A percentile compares a stretch with the other conserved stretches of the same genome.
Evolutionary conservation across 1,284 basidiomycete species (phyloP).

Genomic region (Ustanciosporium gigantosporum): DNA sequence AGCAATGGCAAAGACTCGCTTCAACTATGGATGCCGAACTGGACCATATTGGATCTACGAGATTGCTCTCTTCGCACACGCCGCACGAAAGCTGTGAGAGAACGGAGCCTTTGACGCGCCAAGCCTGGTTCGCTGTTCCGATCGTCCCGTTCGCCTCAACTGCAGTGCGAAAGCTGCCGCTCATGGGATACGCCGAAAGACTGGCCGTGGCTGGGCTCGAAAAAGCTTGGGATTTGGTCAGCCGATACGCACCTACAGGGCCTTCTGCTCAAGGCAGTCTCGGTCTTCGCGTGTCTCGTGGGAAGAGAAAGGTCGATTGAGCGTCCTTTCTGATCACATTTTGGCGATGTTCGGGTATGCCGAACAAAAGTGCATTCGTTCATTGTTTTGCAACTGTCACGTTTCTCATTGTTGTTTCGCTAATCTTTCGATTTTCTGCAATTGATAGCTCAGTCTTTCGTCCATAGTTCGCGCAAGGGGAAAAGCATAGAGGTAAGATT

Average conservation of each 20-base stretch:
- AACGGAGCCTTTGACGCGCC: background rate
- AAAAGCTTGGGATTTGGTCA: conserved; percentile 1
- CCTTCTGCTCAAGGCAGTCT: conserved; percentile 1
- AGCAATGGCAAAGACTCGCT: conserved; percentile 15
- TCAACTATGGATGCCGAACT: conserved; percentile 24
- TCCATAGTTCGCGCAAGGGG: too few species aligned
- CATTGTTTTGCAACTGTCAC: too few species aligned
- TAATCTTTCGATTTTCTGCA: too few species aligned
- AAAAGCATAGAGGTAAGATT: too few species aligned
- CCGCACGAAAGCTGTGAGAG: conserved; percentile 21
- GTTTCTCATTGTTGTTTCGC: too few species aligned
- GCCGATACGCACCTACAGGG: conserved; percentile 4
- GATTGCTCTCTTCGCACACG: conserved; percentile 5
- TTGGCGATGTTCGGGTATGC: too few species aligned
- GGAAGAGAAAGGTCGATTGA: conserved; percentile 15
- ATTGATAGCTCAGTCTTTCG: too few species aligned
- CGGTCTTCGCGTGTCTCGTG: background rate
- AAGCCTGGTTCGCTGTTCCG: background rate
- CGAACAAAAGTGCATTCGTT: too few species aligned
- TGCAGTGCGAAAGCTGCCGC: background rate
- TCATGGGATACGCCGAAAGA: conserved; percentile 1
- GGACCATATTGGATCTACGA: conserved; percentile 20
- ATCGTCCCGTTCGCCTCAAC: background rate
- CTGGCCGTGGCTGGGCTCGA: background rate
- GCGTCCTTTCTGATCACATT: too few species aligned